Evolutionary conservation across 805 yeast genomes (phyloP).

Genomic region (Wickerhamomyces pijperi): DNA sequence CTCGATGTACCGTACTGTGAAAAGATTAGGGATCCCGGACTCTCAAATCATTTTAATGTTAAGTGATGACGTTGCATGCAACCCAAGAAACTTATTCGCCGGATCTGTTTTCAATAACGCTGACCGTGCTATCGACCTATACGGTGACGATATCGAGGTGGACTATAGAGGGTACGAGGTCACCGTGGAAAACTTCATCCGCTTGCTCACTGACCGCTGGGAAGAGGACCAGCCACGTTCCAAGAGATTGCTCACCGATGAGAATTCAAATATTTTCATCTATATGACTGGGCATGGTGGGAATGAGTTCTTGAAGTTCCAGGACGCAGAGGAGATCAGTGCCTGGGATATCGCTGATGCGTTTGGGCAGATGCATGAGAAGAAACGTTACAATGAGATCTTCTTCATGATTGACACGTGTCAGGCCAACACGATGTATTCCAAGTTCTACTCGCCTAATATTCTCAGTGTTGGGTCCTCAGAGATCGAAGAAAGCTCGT

Average conservation of each 20-base stretch:
- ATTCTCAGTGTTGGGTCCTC: slow-evolving; percentile 89
- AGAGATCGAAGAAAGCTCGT: slow-evolving; percentile 76
- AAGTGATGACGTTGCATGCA: slow-evolving; percentile 95
- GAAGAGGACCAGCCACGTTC: slow-evolving; percentile 77
- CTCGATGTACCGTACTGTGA: slow-evolving; percentile 91
- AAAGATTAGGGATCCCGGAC: slow-evolving; percentile 93
- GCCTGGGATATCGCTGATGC: slow-evolving; percentile 96
- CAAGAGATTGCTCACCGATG: slow-evolving; percentile 84
- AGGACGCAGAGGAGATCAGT: slow-evolving; percentile 96
- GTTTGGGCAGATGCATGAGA: slow-evolving; percentile 92
- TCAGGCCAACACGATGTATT: slow-evolving; percentile 97
- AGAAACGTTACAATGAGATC: slow-evolving; percentile 88
- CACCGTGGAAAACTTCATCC: slow-evolving; percentile 91
- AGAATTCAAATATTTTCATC: slow-evolving; percentile 84
- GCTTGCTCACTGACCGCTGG: slow-evolving; percentile 92
- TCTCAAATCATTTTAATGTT: slow-evolving; percentile 93
- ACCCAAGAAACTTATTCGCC: slow-evolving; percentile 90
- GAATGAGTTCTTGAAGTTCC: slow-evolving; percentile 91
- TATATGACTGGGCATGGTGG: slow-evolving; percentile 99
- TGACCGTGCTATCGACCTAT: slow-evolving; percentile 83
- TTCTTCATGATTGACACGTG: slow-evolving; percentile 98
- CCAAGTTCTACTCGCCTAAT: slow-evolving; percentile 85
- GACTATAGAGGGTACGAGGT: slow-evolving; percentile 97
- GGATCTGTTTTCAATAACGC: slow-evolving; percentile 93
- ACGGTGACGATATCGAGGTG: slow-evolving; percentile 91